Percentiles rank a stretch among this genome's conserved stretches.
Evolutionary conservation across 2,329 filamentous ascomycete species (phyloP).

Genomic region (Exophiala viscosa): DNA sequence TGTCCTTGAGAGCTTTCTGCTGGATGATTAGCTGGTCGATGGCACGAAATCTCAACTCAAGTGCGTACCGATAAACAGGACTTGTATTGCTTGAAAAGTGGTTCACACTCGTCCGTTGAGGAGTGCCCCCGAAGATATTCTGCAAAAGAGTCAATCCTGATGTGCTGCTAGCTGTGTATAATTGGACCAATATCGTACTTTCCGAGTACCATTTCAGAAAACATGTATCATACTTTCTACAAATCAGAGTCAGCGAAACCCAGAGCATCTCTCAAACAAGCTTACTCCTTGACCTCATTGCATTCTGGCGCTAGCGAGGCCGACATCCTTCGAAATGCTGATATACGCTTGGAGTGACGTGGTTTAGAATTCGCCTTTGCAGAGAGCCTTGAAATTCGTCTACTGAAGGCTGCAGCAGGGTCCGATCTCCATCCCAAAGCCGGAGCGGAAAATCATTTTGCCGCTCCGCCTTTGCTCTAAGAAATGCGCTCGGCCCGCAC

Average conservation of each 20-base stretch:
- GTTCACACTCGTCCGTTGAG: constrained; percentile 78
- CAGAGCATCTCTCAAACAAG: constrained; percentile 11
- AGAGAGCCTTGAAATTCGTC: background rate
- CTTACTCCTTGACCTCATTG: constrained; percentile 92
- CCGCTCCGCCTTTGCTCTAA: background rate
- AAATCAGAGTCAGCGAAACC: constrained; percentile 2
- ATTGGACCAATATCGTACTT: constrained; percentile 57
- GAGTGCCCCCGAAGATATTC: constrained; percentile 87
- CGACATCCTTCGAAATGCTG: constrained; percentile 60
- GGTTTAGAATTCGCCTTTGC: background rate
- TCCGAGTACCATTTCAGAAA: constrained; percentile 99
- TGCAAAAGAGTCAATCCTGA: constrained; percentile 36
- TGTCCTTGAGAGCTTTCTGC: constrained; percentile 78
- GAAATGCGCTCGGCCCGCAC: no score
- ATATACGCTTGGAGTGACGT: background rate
- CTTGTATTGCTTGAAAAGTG: constrained; percentile 84
- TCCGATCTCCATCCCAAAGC: background rate
- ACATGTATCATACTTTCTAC: constrained; percentile 89
- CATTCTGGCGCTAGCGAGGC: constrained; percentile 92
- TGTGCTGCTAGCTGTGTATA: constrained; percentile 15
- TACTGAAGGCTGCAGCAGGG: background rate
- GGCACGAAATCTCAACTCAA: background rate
- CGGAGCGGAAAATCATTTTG: background rate
- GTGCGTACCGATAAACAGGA: constrained; percentile 71
- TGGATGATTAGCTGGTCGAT: constrained; percentile 1